These are phyloP conservation scores for Colletotrichum camelliae DNA, from an alignment of 2,329 filamentous ascomycete species.

Conservation along the genomic window DNA sequence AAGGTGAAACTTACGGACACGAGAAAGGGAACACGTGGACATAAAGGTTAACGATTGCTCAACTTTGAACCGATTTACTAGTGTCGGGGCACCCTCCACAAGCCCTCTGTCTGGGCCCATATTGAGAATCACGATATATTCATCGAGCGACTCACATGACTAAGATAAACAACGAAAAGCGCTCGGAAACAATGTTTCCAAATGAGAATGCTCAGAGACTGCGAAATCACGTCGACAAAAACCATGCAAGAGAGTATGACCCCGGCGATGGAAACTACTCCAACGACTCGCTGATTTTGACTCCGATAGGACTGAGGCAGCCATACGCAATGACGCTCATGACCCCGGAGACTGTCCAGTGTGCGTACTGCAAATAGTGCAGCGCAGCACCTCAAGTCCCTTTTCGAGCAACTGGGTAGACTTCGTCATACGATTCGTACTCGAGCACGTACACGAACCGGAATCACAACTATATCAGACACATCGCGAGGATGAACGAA, in stretches of 20 bases:
- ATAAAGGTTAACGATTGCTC: neutral
- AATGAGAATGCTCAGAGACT: neutral
- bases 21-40: neutral
- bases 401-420: neutral
- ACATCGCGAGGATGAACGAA: neutral
- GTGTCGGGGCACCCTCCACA: neutral
- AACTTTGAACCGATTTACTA: neutral
- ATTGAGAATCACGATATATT: neutral
- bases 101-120: neutral
- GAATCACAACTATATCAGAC: neutral
- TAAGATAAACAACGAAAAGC: neutral
- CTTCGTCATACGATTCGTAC: neutral
- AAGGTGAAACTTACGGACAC: neutral
- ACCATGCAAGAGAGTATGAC: neutral
- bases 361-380: neutral
- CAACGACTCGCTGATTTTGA: neutral
- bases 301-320: neutral
- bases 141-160: neutral
- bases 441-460: neutral
- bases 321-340: neutral
- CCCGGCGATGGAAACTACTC: neutral
- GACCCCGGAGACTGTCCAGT: neutral
- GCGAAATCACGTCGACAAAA: neutral
- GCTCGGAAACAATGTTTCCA: neutral
- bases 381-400: neutral